Evolutionary conservation across 139 green algal species (phyloP), one percentile per base, ranked within the genome.

Genomic region (Tetraselmis striata): DNA sequence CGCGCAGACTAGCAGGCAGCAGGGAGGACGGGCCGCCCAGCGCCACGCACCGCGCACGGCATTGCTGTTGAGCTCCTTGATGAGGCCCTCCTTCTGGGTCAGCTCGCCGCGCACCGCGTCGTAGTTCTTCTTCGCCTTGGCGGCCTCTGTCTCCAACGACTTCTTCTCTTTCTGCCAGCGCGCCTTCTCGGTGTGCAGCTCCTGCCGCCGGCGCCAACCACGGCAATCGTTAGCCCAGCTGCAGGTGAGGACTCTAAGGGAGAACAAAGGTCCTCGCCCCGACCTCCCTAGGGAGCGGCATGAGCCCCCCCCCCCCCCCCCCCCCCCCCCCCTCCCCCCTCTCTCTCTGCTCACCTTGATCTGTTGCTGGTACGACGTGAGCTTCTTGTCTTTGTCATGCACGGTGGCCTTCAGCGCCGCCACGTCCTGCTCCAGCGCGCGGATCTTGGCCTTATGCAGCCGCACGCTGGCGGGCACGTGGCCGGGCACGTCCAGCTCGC

Each of bases 401-500:
- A 28, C 76, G n/a, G 0, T 29, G 26, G 28, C 76, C 28, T 29
- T 79, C 76, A 31, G 32, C 18, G 45, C 45, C 45, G 2, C 26
- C 58, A 94, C 30, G 30, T 92, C 88, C 22, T 87, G 83, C 30
- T 89, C 84, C 30, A 92, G 82, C 5, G 84, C 84, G 75, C 79
- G 79, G 2, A 93, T 83, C 30, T 87, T 83, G 1, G 88, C 88
- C 45, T 91, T 93, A 67, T 92, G 89, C 45, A 94, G 81, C 67
- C 89, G 80, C 1, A 92, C 30, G 1, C 84, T 87, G 2, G 87
- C 87, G 27, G 89, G 83, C 31, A 84, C 80, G 58, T 91, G 82
- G 0, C 84, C 86, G 45, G 89, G 87, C 28, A 91, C 85, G 29
- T 92, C 89, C 28, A 92, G 84, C 45, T 67, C 45, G 18, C 45